Base-by-base conservation (phyloP, 176 grass and related monocot genomes). In the Saccharum spontaneum region DNA sequence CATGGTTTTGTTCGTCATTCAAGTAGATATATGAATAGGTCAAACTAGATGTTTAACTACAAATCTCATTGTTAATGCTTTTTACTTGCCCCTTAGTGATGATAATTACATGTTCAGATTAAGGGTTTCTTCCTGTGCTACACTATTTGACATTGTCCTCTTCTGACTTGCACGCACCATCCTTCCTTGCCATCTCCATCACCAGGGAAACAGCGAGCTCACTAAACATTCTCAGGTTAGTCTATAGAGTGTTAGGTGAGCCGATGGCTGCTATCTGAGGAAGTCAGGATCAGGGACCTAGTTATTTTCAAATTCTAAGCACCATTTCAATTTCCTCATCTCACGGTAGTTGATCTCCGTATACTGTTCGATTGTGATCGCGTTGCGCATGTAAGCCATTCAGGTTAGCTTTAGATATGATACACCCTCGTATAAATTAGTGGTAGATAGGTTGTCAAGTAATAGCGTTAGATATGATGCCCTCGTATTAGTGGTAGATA, bases 311-410 rank as follows among this genome's bases (percentile, higher is more conserved):
- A 64, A 64, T 50, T 84, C 24, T 45, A 20, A 54, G 60, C 59
- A 26, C n/a, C 85, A 43, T 74, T 79, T 64, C 80, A 54, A 16
- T 52, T 52, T 79, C 67, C 61, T 87, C 24, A 24, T 54, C 79
- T 80, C 40, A 43, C 15, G 46, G 74, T 87, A 43, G 81, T 90
- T 87, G 81, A 87, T 87, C 85, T 84, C 40, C 49, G 11, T 39
- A 11, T 31, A 40, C 50, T 73, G 34, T 84, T 74, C 6, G 6
- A 69, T 83, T 55, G 16, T 12, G 38, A 84, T 86, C 12, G 34
- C 79, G 64, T 79, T 43, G 81, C 61, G 37, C 69, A 41, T 40
- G 15, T 37, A 30, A 48, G 49, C 39, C 57, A 71, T 18, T 28
- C 46, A 79, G 28, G n/a, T 44, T 46, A 83, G 14, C 67, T 31